These are phyloP conservation scores for Melanopsichium pennsylvanicum DNA, from an alignment of 1,284 basidiomycete species.

Conservation along the genomic window DNA sequence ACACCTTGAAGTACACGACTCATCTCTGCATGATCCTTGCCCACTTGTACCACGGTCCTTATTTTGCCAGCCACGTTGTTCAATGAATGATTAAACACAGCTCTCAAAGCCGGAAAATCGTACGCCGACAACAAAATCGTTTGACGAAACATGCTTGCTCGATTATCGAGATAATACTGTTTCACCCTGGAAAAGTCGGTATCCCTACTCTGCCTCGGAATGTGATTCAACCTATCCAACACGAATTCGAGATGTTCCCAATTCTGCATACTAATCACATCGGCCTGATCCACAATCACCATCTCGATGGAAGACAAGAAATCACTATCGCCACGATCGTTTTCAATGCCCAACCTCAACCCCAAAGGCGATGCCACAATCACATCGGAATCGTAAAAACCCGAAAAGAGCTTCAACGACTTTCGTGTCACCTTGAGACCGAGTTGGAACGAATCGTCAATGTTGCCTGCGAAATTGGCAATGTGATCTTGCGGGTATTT, in stretches of 20 bases:
- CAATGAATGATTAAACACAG: conserved; percentile 77
- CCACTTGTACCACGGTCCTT: conserved; percentile 19
- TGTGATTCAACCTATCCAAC: conserved; percentile 80
- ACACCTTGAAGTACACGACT: conserved; percentile 42
- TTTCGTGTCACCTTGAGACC: conserved; percentile 93
- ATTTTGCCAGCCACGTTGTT: conserved; percentile 87
- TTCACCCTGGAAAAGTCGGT: conserved; percentile 96
- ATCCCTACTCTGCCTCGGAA: conserved; percentile 90
- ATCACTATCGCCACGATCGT: conserved; percentile 79
- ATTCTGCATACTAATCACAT: conserved; percentile 96
- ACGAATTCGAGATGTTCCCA: conserved; percentile 98
- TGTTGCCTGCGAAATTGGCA: conserved; percentile 93
- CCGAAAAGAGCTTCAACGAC: conserved; percentile 83
- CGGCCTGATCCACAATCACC: conserved; percentile 89
- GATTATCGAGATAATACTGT: conserved; percentile 93
- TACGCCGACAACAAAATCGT: conserved; percentile 86
- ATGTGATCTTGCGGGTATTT: conserved; percentile 88
- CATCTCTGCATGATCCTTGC: conserved; percentile 31
- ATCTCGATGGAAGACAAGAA: conserved; percentile 93
- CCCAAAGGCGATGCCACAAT: conserved; percentile 93
- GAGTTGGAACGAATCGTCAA: conserved; percentile 92
- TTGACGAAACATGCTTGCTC: conserved; percentile 81
- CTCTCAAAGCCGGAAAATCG: conserved; percentile 86
- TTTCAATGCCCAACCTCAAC: conserved; percentile 88
- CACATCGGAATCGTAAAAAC: conserved; percentile 89